Base-by-base conservation (phyloP, 768 basidiomycete species). In the Hygrocybe coccinea region DNA sequence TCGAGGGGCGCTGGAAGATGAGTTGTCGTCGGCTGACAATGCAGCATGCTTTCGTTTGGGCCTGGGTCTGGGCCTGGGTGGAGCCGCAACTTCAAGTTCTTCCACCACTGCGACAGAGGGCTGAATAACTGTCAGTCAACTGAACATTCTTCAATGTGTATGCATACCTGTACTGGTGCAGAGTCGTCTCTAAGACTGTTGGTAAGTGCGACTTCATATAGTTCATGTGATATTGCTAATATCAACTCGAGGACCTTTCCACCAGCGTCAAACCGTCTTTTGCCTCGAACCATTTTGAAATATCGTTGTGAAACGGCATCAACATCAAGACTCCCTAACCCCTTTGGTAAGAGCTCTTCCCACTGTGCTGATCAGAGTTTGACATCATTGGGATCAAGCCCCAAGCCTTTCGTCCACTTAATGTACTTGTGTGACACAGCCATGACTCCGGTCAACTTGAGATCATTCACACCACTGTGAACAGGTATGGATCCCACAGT, bases 391-490 rank as follows among this genome's bases (percentile, higher is more conserved):
- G 17, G 8, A 10, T 3, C 14, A n/a, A 41, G 36, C 11, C 6
- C 11, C 21, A 41, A 4, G 12, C 52, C 52, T 9, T 53, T 17
- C 2, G 52, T n/a, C 52, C 52, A 53, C 11, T 38, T 35, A 4
- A 17, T 9, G 10, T 5, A 65, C 15, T 34, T 41, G 1, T 59
- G 60, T 14, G 59, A 25, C 1, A 67, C 8, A 5, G 56, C 49
- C 15, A 57, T 21, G 37, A 59, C 65, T 6, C 59, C 54, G 5
- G 60, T 48, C 3, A 3, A 3, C 38, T 66, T 66, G 21, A 67
- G 56, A 1, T 58, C 60, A 3, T 10, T n/a, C 7, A 56, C 57
- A 8, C 65, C 64, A n/a, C 67, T 65, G 43, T 67, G 64, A 35
- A 60, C 62, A 0, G 64, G 62, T 38, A 67, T 59, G 38, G 64